Evolutionary conservation across 345 rosid species (phyloP).

Genomic region (Trapa incisa): DNA sequence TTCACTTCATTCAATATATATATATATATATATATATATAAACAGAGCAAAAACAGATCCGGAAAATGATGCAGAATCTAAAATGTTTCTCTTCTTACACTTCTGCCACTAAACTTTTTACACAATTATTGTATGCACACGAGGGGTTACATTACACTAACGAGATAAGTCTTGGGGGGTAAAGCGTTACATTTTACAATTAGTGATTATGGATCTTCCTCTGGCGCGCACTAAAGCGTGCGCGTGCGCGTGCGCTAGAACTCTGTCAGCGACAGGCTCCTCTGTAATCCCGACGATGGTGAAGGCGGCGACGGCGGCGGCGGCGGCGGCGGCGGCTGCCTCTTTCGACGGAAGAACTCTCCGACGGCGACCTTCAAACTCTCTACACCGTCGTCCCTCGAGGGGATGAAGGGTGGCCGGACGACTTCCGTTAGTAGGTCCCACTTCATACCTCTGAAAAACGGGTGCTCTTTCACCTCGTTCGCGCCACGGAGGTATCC

Average conservation of each 20-base stretch:
- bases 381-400: constrained; percentile 27
- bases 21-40: too few species aligned
- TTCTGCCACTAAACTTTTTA: background rate
- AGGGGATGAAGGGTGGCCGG: constrained; percentile 78
- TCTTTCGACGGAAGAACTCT: constrained; percentile 26
- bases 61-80: too few species aligned
- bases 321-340: constrained; percentile 25
- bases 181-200: background rate
- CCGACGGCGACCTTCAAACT: constrained; percentile 19
- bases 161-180: background rate
- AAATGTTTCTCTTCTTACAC: background rate
- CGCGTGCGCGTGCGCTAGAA: constrained; percentile 20
- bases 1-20: too few species aligned
- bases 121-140: constrained; percentile 15
- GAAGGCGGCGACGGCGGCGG: constrained; percentile 31
- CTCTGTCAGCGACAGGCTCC: constrained; percentile 26
- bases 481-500: constrained; percentile 58
- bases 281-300: constrained; percentile 18
- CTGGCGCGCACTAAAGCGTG: background rate
- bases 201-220: background rate
- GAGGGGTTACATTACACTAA: constrained; percentile 4
- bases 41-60: too few species aligned
- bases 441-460: constrained; percentile 65
- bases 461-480: constrained; percentile 68
- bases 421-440: constrained; percentile 58